These are phyloP conservation scores for Myrmaecium sp. DNA, from an alignment of 2,329 filamentous ascomycete species.

Conservation along the genomic window DNA sequence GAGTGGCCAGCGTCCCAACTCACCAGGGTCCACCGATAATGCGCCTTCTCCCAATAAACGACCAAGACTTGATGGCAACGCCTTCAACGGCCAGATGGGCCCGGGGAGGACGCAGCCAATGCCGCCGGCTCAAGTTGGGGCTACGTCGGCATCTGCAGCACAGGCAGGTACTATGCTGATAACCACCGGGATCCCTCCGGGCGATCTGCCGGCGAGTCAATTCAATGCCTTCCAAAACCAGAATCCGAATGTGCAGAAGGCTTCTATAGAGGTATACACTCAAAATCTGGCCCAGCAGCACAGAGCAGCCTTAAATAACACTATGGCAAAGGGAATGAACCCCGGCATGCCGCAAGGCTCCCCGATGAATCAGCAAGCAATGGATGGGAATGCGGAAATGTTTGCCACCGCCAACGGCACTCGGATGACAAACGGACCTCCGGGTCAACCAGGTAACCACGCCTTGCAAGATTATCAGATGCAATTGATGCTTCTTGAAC, in stretches of 20 bases:
- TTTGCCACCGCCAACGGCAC: slow-evolving; percentile 16
- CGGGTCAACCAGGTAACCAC: slow-evolving; percentile 47
- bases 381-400: slow-evolving; percentile 17
- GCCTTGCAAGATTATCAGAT: slow-evolving; percentile 78
- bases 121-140: slow-evolving; percentile 49
- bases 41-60: slow-evolving; percentile 86
- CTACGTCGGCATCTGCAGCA: slow-evolving; percentile 27
- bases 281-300: slow-evolving; percentile 72
- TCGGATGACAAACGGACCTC: slow-evolving; percentile 44
- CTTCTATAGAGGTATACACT: slow-evolving; percentile 76
- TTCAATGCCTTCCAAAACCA: slow-evolving; percentile 46
- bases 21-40: slow-evolving; percentile 69
- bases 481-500: slow-evolving; percentile 74
- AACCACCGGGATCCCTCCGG: slow-evolving; percentile 58
- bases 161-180: slow-evolving; percentile 44
- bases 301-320: slow-evolving; percentile 62
- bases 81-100: slow-evolving; percentile 63
- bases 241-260: slow-evolving; percentile 48
- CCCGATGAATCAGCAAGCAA: slow-evolving; percentile 53
- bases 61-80: slow-evolving; percentile 58
- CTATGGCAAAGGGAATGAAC: slow-evolving; percentile 59
- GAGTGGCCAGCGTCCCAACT: slow-evolving; percentile 59
- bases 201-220: slow-evolving; percentile 56
- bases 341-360: slow-evolving; percentile 59
- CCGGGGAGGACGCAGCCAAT: slow-evolving; percentile 57